Conservation (phyloP, 176 grass and related monocot genomes). For the Triticum aestivum region DNA sequence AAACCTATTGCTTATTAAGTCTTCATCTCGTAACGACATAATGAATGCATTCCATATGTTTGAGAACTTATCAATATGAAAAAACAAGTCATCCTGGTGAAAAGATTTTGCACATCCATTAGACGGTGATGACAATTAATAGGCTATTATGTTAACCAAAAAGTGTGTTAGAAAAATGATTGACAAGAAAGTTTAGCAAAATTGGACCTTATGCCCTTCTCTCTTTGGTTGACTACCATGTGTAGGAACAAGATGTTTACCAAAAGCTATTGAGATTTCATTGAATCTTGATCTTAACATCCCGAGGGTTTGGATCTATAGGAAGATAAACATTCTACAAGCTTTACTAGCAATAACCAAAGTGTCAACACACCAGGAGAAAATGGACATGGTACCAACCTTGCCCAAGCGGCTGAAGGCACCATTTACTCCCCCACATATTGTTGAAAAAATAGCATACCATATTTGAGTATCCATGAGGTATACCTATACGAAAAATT, state of each 20-base stretch:
- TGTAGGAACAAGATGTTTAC: slow-evolving; percentile 49
- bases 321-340: slow-evolving; percentile 30
- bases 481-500: slow-evolving; percentile 58
- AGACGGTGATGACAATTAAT: too few species aligned
- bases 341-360: slow-evolving; percentile 16
- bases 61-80: too few species aligned
- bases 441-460: slow-evolving; percentile 98
- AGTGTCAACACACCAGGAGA: not conserved
- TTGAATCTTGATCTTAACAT: slow-evolving; percentile 93
- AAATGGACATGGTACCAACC: slow-evolving; percentile 45
- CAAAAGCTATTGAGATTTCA: slow-evolving; percentile 58
- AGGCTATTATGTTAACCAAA: too few species aligned
- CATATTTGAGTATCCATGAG: slow-evolving; percentile 99
- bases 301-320: slow-evolving; percentile 83
- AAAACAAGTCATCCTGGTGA: too few species aligned
- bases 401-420: slow-evolving; percentile 94
- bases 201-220: slow-evolving; percentile 29
- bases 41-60: too few species aligned
- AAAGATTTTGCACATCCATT: too few species aligned
- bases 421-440: slow-evolving; percentile 84
- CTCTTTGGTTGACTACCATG: not conserved
- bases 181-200: not conserved
- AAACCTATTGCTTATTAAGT: too few species aligned
- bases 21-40: too few species aligned
- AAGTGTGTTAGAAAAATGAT: too few species aligned